A percentile compares a stretch with the other conserved stretches of the same genome.
phyloP scores from a whole-genome alignment of 2,329 filamentous ascomycete species.

The Exophiala sp. region DNA sequence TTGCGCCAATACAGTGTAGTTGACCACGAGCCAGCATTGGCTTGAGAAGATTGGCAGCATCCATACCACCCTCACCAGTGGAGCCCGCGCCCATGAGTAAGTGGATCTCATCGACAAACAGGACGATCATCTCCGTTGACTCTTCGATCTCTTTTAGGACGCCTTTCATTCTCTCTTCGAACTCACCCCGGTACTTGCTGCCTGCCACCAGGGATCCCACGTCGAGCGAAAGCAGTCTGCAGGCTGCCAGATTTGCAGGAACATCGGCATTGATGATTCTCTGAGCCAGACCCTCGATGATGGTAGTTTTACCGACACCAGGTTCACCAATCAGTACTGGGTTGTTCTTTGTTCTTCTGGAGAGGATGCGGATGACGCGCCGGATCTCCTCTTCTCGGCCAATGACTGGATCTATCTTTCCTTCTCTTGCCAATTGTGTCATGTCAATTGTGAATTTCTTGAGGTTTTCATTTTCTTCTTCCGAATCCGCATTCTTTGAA shows the following conservation, averaged over 20 bases:
- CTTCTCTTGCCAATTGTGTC: slow-evolving; percentile 92
- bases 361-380: slow-evolving; percentile 88
- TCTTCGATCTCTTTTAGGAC: slow-evolving; percentile 95
- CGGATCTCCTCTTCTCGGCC: slow-evolving; percentile 89
- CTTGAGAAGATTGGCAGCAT: slow-evolving; percentile 94
- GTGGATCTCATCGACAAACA: slow-evolving; percentile 99
- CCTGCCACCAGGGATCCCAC: slow-evolving; percentile 93
- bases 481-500: slow-evolving; percentile 88
- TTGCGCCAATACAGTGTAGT: slow-evolving; percentile 96
- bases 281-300: slow-evolving; percentile 92
- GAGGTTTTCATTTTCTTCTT: slow-evolving; percentile 89
- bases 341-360: slow-evolving; percentile 94
- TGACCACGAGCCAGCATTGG: slow-evolving; percentile 97
- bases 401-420: slow-evolving; percentile 95
- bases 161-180: slow-evolving; percentile 98
- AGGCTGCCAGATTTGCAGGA: slow-evolving; percentile 88
- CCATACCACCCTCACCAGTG: slow-evolving; percentile 95
- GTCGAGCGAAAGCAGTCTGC: slow-evolving; percentile 90
- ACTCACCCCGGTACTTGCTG: slow-evolving; percentile 97
- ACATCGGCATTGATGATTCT: slow-evolving; percentile 96
- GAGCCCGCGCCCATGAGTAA: slow-evolving; percentile 95
- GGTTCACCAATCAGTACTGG: slow-evolving; percentile 96
- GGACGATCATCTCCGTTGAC: slow-evolving; percentile 91
- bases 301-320: slow-evolving; percentile 97
- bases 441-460: slow-evolving; percentile 99